phyloP scores from a whole-genome alignment of 345 rosid species.

The Carallia pectinifolia region DNA sequence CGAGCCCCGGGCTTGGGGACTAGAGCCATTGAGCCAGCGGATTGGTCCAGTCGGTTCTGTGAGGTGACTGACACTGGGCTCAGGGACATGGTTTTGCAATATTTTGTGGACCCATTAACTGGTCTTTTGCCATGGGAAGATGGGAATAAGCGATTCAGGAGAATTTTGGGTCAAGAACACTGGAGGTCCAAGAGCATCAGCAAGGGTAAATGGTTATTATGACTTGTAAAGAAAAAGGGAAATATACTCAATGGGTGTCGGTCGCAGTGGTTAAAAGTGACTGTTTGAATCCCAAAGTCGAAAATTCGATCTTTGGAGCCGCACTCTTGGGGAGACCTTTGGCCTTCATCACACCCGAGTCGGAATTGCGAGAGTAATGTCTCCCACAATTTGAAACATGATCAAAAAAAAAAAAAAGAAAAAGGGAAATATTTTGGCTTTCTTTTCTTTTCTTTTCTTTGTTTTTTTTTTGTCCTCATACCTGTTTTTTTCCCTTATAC shows the following conservation, averaged over 20 bases:
- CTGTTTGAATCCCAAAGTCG: too few species aligned
- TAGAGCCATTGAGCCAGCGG: constrained; percentile 63
- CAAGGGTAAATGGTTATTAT: background rate
- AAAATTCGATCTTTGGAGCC: too few species aligned
- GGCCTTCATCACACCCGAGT: too few species aligned
- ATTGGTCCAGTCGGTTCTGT: constrained; percentile 76
- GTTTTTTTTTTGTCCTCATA: too few species aligned
- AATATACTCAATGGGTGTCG: too few species aligned
- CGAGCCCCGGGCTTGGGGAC: constrained; percentile 91
- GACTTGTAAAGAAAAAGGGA: background rate
- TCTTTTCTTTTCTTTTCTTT: background rate
- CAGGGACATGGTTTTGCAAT: constrained; percentile 49
- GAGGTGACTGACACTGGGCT: constrained; percentile 69
- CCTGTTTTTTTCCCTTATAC: too few species aligned
- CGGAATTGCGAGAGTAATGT: too few species aligned
- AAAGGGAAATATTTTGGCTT: background rate
- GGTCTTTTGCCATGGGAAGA: constrained; percentile 58
- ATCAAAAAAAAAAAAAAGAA: too few species aligned
- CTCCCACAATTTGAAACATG: too few species aligned
- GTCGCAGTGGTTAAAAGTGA: too few species aligned
- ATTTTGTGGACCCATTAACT: constrained; percentile 34
- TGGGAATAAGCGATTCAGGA: background rate
- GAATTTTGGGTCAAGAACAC: background rate
- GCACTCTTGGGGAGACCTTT: too few species aligned
- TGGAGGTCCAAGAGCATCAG: background rate